A percentile compares a stretch with the other conserved stretches of the same genome.
Conservation (phyloP, 2,329 filamentous ascomycete genomes). For the Aspergillus sp. region DNA sequence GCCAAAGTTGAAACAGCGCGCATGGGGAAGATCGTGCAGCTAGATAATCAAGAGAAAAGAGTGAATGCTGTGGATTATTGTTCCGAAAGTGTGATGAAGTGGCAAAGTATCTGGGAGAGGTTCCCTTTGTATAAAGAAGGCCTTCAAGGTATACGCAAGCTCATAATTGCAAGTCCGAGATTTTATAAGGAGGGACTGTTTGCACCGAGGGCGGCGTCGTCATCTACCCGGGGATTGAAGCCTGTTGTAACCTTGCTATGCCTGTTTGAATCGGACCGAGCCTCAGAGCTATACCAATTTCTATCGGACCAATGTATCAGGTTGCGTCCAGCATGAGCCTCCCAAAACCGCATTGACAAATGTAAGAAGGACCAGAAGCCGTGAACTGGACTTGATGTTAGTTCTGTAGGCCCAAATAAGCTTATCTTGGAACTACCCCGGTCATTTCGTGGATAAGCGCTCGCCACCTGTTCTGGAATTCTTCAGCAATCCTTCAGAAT, state of each 20-base stretch:
- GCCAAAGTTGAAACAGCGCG: neutral
- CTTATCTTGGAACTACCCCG: neutral
- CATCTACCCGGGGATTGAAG: neutral
- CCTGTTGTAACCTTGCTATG: too few species aligned
- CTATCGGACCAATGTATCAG: neutral
- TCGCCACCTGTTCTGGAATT: neutral
- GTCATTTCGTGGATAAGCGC: neutral
- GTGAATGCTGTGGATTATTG: neutral
- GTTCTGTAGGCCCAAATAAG: neutral
- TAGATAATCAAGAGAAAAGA: neutral
- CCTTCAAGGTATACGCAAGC: neutral
- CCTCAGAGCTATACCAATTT: neutral
- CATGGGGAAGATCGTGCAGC: neutral
- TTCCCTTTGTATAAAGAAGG: neutral
- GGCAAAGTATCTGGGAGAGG: neutral
- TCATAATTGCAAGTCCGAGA: neutral
- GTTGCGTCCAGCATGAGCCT: neutral
- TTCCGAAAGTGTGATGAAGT: neutral
- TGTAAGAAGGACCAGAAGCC: neutral
- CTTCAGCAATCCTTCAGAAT: neutral
- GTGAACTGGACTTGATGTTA: neutral
- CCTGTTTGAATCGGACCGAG: too few species aligned
- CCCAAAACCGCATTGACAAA: neutral
- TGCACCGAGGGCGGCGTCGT: neutral
- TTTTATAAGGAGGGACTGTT: neutral